These are phyloP conservation scores for Hylodesmum podocarpum DNA, from an alignment of 306 rosid species.

Conservation along the genomic window DNA sequence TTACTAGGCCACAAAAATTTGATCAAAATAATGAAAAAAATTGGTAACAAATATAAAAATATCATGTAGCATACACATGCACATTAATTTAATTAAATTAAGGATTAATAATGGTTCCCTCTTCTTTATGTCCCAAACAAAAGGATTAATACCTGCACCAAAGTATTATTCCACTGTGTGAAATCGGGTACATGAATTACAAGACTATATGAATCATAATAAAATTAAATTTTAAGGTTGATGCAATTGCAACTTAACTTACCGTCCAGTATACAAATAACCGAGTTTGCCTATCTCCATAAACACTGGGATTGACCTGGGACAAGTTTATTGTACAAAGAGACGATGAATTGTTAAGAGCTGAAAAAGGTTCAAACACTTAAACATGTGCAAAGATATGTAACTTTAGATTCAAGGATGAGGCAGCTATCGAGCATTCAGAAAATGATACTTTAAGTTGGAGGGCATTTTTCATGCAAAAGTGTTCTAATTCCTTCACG, in stretches of 20 bases:
- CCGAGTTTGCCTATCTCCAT: slow-evolving; percentile 64
- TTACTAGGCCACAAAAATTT: not conserved
- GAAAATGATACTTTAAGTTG: not conserved
- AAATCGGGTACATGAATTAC: too few species aligned
- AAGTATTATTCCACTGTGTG: too few species aligned
- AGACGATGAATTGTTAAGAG: not conserved
- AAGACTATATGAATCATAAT: too few species aligned
- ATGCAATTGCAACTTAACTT: slow-evolving; percentile 29
- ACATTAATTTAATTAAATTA: not conserved
- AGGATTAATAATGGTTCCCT: not conserved
- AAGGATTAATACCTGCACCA: not conserved
- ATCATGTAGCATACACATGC: not conserved
- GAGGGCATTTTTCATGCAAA: not conserved
- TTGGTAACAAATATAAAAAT: not conserved
- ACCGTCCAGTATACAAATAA: slow-evolving; percentile 70
- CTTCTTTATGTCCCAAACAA: not conserved
- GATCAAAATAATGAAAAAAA: not conserved
- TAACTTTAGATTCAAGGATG: not conserved
- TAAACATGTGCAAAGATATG: not conserved
- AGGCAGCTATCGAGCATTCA: not conserved
- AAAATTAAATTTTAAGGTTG: not conserved
- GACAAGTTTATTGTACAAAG: not conserved
- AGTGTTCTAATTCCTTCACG: not conserved
- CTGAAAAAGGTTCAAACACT: not conserved
- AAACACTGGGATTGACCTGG: slow-evolving; percentile 65